Evolutionary conservation across 345 rosid genomes (phyloP), one percentile per base, ranked within the genome.

Genomic region (Syzygium aromaticum): DNA sequence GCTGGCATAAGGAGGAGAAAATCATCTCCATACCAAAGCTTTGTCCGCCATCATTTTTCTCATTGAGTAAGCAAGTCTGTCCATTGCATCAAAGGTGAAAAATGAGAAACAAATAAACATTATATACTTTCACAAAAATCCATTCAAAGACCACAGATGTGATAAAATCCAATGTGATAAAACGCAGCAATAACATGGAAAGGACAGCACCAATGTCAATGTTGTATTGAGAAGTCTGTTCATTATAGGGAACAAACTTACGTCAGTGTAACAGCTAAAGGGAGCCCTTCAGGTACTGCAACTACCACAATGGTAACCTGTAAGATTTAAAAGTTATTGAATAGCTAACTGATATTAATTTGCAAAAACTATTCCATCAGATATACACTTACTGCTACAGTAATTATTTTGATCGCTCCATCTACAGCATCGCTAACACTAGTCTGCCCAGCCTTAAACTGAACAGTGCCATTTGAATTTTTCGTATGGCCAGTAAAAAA

Each of bases 271-370:
- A 98, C 99, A 91, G 99, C 99, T 89, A 98, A 90, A 33, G 99
- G 99, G 90, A 98, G 99, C 86, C 99, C 99, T 90, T 98, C 99
- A 86, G 99, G 99, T 86, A 98, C 99, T 51, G 99, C 99, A 90
- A 98, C 99, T 84, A 98, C 98, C 77, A 98, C 99, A 88, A 98
- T 98, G 43, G 99, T 98, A 67, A 98, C 99, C 99, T 98, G 90
- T 87, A 92, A 88, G n/a, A 61, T 85, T 86, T 52, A 23, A 87
- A 12, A 85, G 77, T 87, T 85, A 91, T 88, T 49, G 5, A 56
- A 52, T 27, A 84, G 15, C 59, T 21, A 86, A 25, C 52, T 46
- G 63, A 51, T 19, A 84, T 84, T n/a, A 82, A 25, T 51, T 28
- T 64, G 33, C 7, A 38, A 54, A 61, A n/a, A 14, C 30, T 13